Evolutionary conservation across 768 basidiomycete genomes (phyloP).

Genomic region (Mycena vulgaris): DNA sequence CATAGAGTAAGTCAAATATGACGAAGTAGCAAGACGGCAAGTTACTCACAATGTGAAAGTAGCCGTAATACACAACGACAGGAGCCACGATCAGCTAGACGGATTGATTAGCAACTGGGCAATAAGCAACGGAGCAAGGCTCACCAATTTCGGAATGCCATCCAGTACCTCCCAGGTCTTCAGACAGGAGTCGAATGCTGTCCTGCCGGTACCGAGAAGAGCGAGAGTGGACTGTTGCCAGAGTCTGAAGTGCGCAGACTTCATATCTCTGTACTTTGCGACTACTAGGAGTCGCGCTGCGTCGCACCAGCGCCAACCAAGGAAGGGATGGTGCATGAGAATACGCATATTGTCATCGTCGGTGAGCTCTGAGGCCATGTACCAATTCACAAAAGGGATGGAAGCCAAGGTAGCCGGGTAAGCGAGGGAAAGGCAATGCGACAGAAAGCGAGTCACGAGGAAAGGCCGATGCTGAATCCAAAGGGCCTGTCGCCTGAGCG

Average conservation of each 20-base stretch:
- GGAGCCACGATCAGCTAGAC: background rate
- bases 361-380: too few relatives aligned
- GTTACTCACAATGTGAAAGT: constrained; percentile 2
- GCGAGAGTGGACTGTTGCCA: too few relatives aligned
- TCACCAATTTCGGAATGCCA: background rate
- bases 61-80: background rate
- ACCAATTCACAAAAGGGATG: too few relatives aligned
- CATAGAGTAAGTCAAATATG: background rate
- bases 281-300: too few relatives aligned
- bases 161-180: background rate
- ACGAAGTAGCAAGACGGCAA: background rate
- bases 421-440: too few relatives aligned
- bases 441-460: too few relatives aligned
- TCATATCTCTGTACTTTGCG: background rate
- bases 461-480: too few relatives aligned
- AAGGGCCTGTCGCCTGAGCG: too few relatives aligned
- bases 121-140: background rate
- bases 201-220: background rate
- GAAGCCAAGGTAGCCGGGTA: too few relatives aligned
- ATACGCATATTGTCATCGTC: too few relatives aligned
- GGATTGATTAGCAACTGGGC: background rate
- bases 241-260: background rate
- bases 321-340: too few relatives aligned
- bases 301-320: too few relatives aligned
- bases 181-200: background rate